Evolutionary conservation across 2,329 filamentous ascomycete species (phyloP), one percentile per base, ranked within the genome.

Genomic region (Fusarium keratoplasticum): DNA sequence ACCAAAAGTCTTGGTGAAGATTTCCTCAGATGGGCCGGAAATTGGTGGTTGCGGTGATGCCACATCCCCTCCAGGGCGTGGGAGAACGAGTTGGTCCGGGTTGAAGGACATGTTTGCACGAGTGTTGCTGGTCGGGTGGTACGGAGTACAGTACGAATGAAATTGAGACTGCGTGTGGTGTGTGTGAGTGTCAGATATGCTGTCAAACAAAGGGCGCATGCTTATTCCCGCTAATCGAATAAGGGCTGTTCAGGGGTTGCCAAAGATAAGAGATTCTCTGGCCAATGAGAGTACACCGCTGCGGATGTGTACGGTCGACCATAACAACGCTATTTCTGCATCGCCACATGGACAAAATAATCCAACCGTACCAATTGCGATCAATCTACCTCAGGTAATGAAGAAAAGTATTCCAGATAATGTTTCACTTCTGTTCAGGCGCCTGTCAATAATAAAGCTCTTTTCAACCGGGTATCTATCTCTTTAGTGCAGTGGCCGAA

Each of bases 1-100:
- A 25, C 85, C 84, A 52, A 86, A 86, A 0, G 77, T 69, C 4
- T 67, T 31, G 3, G 78, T 80, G 58, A 86, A 86, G 2, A 69
- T 64, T n/a, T 60, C 61, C 64, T 86, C 84, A 0, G 80, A 33
- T 2, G 85, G 83, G 1, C 76, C 85, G 22, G 77, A 20, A 11
- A 86, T 81, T 6, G 82, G 44, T 1, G 44, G 2, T 0, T 33
- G 54, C 0, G 58, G 2, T 6, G 38, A 5, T 6, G 18, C 16
- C 5, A 0, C 8, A 3, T 18, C 1, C 1, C 14, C 33, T 2
- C 71, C 65, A 2, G 71, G 68, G 0, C 72, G 72, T 10, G 71
- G 71, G 0, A 74, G 25, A 22, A 60, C 40, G 4, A 74, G 16
- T 4, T 64, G 40, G 7, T 36, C 2, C 22, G 35, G 1, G 11